Base-by-base conservation (phyloP, 495 filamentous ascomycete genomes). In the Lasiosphaeris hirsuta region DNA sequence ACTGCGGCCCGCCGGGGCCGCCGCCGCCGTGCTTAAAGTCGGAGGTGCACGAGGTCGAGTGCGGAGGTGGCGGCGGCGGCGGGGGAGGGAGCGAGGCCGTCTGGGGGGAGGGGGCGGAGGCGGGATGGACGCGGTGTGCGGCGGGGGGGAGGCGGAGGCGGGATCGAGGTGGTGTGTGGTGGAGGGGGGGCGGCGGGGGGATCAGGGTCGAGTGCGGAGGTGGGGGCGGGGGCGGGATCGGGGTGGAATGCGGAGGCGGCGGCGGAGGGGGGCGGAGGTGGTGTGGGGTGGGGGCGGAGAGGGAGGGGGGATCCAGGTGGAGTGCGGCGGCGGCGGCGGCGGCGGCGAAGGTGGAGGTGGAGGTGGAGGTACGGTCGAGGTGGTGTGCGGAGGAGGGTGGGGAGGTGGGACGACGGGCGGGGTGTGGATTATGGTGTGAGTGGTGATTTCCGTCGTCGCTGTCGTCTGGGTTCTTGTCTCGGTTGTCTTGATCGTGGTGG, bases 171-270 rank as follows among this genome's bases (percentile, higher is more conserved):
- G 15, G 17, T 10, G 14, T n/a, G 14, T 44, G 42, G 42, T 10
- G 42, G 42, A 2, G 42, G 42, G 13, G 42, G 42, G n/a, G 42
- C 23, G 42, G 14, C n/a, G 7, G 41, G 6, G 41, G 14, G n/a
- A 10, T n/a, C n/a, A n/a, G n/a, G n/a, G n/a, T n/a, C n/a, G n/a
- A n/a, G n/a, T n/a, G n/a, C 23, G 43, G 43, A 1, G 43, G 43
- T 3, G 43, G 18, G 0, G 42, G 42, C 0, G 42, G 42, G 0
- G 42, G 42, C 0, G 42, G 42, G 0, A 19, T 14, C 1, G 41
- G 14, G 1, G 42, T 72, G 85, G 81, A 69, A 7, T 17, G 43
- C 1, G 42, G 42, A 17, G 42, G 42, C 18, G 42, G n/a, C n/a
- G n/a, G n/a, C n/a, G n/a, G n/a, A 18, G 15, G 42, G 42, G 1